phyloP scores from a whole-genome alignment of 73 alveolate genomes.

The Paramecium biaurelia region DNA sequence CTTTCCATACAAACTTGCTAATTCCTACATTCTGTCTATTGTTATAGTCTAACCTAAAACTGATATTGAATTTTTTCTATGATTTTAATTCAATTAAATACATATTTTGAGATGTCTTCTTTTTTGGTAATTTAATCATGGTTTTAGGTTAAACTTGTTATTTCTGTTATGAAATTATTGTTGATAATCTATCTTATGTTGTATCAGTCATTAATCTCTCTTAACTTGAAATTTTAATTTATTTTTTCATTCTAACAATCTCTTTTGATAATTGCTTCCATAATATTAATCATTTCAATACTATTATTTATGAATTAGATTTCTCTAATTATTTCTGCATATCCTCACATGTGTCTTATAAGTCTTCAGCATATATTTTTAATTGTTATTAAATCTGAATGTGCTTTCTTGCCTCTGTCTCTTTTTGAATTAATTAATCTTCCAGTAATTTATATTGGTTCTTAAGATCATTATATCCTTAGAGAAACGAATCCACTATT shows the following conservation, averaged over 20 bases:
- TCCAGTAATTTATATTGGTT: background rate
- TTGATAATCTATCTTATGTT: background rate
- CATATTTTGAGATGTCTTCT: background rate
- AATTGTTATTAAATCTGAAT: background rate
- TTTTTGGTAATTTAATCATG: background rate
- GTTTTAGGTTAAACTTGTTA: background rate
- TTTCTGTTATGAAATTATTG: background rate
- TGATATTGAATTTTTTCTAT: background rate
- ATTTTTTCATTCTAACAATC: conserved; percentile 7
- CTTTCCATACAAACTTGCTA: background rate
- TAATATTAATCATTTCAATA: background rate
- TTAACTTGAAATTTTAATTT: background rate
- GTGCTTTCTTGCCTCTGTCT: background rate
- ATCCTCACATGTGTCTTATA: background rate
- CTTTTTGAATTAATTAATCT: background rate
- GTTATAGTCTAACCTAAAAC: background rate
- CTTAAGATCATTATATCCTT: background rate
- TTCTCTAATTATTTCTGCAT: background rate
- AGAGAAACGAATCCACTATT: conserved; percentile 25
- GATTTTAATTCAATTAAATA: background rate
- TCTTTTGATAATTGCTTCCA: conserved; percentile 31
- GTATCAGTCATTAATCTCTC: conserved; percentile 44
- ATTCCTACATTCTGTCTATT: background rate
- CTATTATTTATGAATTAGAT: background rate
- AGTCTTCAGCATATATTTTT: conserved; percentile 8